A percentile compares a stretch with the other conserved stretches of the same genome.
Conservation (phyloP, 495 filamentous ascomycete species). For the Glarea lozoyensis region DNA sequence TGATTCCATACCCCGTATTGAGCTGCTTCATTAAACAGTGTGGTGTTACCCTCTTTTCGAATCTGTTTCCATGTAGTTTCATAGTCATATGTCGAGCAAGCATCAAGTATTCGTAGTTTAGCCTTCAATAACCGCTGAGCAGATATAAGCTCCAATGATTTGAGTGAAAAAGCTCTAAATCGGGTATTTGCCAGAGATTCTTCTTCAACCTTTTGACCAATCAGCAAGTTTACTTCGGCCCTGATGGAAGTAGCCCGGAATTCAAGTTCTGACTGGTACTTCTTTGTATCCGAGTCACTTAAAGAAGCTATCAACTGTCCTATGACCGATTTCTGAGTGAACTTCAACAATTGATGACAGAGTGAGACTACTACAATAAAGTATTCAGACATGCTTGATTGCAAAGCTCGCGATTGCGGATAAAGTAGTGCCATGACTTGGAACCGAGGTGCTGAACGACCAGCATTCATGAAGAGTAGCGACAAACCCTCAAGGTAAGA, state of each 20-base stretch:
- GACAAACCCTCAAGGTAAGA: slow-evolving; percentile 33
- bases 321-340: slow-evolving; percentile 27
- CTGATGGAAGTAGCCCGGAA: slow-evolving; percentile 30
- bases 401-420: slow-evolving; percentile 28
- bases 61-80: slow-evolving; percentile 33
- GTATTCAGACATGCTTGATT: slow-evolving; percentile 32
- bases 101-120: slow-evolving; percentile 24
- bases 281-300: slow-evolving; percentile 18
- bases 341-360: slow-evolving; percentile 29
- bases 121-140: slow-evolving; percentile 22
- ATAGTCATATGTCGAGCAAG: slow-evolving; percentile 33
- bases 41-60: slow-evolving; percentile 30
- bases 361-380: slow-evolving; percentile 33
- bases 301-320: slow-evolving; percentile 25
- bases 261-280: slow-evolving; percentile 27
- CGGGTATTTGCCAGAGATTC: slow-evolving; percentile 22
- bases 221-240: slow-evolving; percentile 26
- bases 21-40: slow-evolving; percentile 17
- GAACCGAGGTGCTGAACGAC: slow-evolving; percentile 32
- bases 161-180: slow-evolving; percentile 21
- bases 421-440: slow-evolving; percentile 32
- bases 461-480: slow-evolving; percentile 30
- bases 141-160: slow-evolving; percentile 18
- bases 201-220: slow-evolving; percentile 24
- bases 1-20: slow-evolving; percentile 32